Evolutionary conservation across 306 rosid genomes (phyloP), one percentile per base, ranked within the genome.

Genomic region (Fragaria vesca): DNA sequence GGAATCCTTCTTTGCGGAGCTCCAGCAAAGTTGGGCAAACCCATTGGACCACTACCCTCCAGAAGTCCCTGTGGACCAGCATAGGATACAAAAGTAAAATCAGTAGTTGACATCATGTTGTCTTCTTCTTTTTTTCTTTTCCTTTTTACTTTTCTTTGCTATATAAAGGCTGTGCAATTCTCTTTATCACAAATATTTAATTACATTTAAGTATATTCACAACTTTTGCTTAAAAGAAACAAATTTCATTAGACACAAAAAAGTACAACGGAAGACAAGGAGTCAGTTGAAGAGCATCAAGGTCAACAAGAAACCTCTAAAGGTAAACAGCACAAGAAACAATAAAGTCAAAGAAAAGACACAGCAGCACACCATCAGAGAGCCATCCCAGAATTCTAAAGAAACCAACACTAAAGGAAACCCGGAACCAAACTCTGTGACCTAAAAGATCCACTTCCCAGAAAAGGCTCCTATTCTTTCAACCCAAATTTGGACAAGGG

Each of bases 1-100:
- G 89, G 43, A 83, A 85, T 72, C 85, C 96, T 89, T 80, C 94
- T 85, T 66, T 86, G 91, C 12, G 92, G 97, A 18, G 74, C 89
- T 69, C 93, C 90, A 36, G 84, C 84, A 84, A 87, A 87, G 58
- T 96, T 96, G 38, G 91, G 90, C 86, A 93, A 40, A 78, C 97
- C 97, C 74, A 88, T 43, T 20, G 87, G 92, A 54, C 88, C 86
- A 47, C 93, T 88, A 77, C 93, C 91, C 82, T 93, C 97, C 77
- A 78, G 88, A 63, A 77, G 75, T 74, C 94, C 97, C 99, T 96
- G 76, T 43, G 80, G 83, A 61, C 73, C 80, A 83, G 45, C 85
- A 80, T 40, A 66, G 15, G 60, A 68, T 24, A 57, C n/a, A 42
- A 58, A 26, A 68, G 51, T 12, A 57, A 71, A 77, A 77, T 79